Base-by-base conservation (phyloP, 306 rosid genomes). In the Vicia sativa region DNA sequence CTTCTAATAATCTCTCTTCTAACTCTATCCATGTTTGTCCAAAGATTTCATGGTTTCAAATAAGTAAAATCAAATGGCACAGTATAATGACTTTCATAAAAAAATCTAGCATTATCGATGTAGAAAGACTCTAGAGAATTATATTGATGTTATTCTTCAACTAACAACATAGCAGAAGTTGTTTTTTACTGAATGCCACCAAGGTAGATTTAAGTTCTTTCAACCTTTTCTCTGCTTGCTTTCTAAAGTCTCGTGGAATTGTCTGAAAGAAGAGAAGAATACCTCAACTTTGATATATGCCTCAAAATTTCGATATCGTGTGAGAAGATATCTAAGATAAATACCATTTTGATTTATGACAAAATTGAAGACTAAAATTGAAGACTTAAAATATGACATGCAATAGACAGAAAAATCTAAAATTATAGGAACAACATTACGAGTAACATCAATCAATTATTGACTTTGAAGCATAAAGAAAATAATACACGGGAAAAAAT, bases 271-370 rank as follows among this genome's bases (percentile, higher is more conserved):
- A 83, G 59, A 48, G 98, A 85, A 73, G 93, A 78, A 59, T 79
- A 85, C 71, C 81, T 79, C 64, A 85, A 86, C 82, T 92, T 92
- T 65, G 91, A 80, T 77, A 69, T 86, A 42, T 92, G 98, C 86
- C 92, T 87, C 89, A 86, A 80, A 76, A 92, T 92, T 75, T 92
- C 96, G 45, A 87, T 87, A 73, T 88, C 98, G 92, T 92, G 80
- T 74, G 68, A 79, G 79, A 74, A 75, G 74, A 74, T 71, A 79
- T 48, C 65, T 56, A 69, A 23, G 79, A 79, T 65, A 71, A 71
- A 77, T 75, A 73, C 44, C 74, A 44, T 7, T 59, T 11, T 34
- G 4, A 10, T 37, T 67, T 59, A 42, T 46, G 11, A 46, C 50
- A 45, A n/a, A n/a, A n/a, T n/a, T n/a, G n/a, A n/a, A n/a, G n/a